Evolutionary conservation across 2,329 filamentous ascomycete species (phyloP).

Genomic region (Penicillium digitatum): DNA sequence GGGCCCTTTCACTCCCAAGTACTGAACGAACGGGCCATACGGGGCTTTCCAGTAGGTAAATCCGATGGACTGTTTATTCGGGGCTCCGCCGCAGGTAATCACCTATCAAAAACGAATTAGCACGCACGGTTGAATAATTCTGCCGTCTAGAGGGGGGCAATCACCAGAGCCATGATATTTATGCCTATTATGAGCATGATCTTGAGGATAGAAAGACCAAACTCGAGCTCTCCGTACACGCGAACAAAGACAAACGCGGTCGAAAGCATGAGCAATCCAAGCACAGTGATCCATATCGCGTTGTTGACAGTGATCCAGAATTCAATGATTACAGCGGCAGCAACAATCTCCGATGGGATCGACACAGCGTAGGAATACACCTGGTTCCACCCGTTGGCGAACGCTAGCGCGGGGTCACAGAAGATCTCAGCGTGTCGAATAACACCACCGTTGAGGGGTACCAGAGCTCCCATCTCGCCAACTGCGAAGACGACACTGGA

Average conservation of each 20-base stretch:
- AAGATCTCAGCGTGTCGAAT: conserved; percentile 37
- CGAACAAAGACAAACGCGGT: conserved; percentile 38
- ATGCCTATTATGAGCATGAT: conserved; percentile 60
- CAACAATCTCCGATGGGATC: conserved; percentile 34
- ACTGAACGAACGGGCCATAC: conserved; percentile 40
- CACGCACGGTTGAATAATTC: background rate
- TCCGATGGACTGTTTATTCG: conserved; percentile 29
- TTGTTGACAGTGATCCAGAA: conserved; percentile 50
- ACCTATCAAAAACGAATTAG: background rate
- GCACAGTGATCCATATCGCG: conserved; percentile 40
- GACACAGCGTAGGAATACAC: conserved; percentile 33
- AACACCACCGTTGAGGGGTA: conserved; percentile 39
- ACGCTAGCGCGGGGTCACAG: conserved; percentile 37
- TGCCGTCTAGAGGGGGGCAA: background rate
- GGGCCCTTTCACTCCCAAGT: conserved; percentile 38
- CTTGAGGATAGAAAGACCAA: conserved; percentile 53
- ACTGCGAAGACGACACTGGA: conserved; percentile 34
- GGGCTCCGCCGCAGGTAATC: conserved; percentile 42
- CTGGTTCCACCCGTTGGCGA: conserved; percentile 40
- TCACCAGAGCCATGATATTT: conserved; percentile 54
- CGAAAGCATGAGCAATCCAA: conserved; percentile 35
- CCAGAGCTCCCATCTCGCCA: conserved; percentile 38
- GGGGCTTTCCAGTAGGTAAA: conserved; percentile 46
- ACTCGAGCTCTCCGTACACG: conserved; percentile 52
- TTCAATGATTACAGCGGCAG: conserved; percentile 28